Conservation (phyloP, 345 rosid genomes). For the Eucalyptus sp. region DNA sequence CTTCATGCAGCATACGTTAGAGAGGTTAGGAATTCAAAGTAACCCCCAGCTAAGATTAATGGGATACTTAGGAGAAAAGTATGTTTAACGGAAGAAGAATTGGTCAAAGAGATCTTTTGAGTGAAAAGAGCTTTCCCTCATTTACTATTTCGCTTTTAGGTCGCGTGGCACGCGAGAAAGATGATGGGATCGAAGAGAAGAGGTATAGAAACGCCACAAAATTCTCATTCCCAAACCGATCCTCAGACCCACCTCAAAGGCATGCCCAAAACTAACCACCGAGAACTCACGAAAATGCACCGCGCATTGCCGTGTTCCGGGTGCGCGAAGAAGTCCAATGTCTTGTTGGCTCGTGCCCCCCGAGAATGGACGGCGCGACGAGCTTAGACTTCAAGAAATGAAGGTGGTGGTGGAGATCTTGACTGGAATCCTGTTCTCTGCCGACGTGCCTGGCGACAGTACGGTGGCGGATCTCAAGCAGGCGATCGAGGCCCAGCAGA, state of each 20-base stretch:
- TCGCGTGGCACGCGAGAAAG: not conserved
- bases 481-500: conserved; percentile 34
- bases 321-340: not conserved
- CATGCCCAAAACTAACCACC: not conserved
- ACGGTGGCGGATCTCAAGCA: conserved; percentile 44
- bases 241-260: not conserved
- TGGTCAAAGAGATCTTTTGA: not conserved
- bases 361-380: not conserved
- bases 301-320: not conserved
- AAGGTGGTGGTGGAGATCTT: conserved; percentile 58
- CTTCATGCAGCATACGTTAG: not conserved
- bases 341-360: not conserved
- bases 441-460: conserved; percentile 33
- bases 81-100: not conserved
- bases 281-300: not conserved
- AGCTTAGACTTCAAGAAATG: conserved; percentile 13
- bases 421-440: conserved; percentile 43
- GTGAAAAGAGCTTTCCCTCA: not conserved
- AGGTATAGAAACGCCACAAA: not conserved
- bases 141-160: not conserved
- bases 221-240: not conserved
- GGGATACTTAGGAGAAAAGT: not conserved
- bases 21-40: not conserved
- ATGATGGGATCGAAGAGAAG: not conserved
- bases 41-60: not conserved